phyloP scores from a whole-genome alignment of 2,329 filamentous ascomycete species.

The Pseudogymnoascus sp. region DNA sequence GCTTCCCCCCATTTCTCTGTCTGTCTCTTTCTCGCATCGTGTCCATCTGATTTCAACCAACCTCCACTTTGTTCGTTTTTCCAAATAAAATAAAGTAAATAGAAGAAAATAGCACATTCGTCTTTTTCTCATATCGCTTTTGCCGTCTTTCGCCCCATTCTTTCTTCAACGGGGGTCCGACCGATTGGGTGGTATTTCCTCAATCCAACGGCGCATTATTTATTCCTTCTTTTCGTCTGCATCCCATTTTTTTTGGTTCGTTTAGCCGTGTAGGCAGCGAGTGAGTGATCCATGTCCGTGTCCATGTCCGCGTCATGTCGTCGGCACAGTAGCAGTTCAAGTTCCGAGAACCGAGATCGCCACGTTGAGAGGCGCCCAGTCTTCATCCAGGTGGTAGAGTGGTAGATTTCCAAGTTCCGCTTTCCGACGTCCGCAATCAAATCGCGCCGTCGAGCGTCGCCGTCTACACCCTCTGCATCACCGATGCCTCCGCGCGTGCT shows the following conservation, averaged over 20 bases:
- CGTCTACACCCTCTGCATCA: constrained; percentile 14
- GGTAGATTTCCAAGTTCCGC: neutral
- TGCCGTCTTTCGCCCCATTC: neutral
- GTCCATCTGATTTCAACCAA: neutral
- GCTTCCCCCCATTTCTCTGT: neutral
- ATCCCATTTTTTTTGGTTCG: neutral
- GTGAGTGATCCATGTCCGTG: too few species aligned
- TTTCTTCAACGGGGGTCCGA: neutral
- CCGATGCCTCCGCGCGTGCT: constrained; percentile 47
- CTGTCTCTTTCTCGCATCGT: too few species aligned
- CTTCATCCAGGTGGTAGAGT: neutral
- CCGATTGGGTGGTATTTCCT: neutral
- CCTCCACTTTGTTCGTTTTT: neutral
- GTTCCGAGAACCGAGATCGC: too few species aligned
- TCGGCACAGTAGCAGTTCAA: too few species aligned
- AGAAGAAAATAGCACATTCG: neutral
- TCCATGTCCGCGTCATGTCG: too few species aligned
- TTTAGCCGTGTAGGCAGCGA: neutral
- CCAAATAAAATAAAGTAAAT: neutral
- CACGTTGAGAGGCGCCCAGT: too few species aligned
- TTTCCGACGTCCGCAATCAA: neutral
- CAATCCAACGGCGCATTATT: neutral
- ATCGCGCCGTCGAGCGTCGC: neutral
- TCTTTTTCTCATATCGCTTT: neutral
- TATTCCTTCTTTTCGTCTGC: neutral